Evolutionary conservation across 2,329 filamentous ascomycete species (phyloP), one percentile per base, ranked within the genome.

Genomic region (Zymoseptoria crescenta): DNA sequence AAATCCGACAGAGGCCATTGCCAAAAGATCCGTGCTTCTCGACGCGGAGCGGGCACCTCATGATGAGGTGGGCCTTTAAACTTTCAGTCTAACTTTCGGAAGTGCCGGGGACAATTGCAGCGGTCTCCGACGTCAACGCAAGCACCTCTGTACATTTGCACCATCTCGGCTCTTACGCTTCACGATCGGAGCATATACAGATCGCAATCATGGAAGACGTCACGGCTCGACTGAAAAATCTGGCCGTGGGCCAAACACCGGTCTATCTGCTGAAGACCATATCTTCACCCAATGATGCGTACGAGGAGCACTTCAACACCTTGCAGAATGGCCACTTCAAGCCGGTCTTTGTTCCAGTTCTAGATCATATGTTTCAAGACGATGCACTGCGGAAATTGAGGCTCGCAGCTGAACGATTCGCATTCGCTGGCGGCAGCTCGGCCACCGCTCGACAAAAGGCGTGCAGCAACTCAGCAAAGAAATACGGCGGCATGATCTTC

Each of bases 401-500:
- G 29, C 68, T 73, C 2, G 69, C 85, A 16, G 78, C 92, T 21
- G 68, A 71, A 61, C 68, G 68, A 49, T 74, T 75, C 51, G 75
- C 73, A 27, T 76, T 80, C 60, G 69, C 68, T 3, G 65, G 66
- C 2, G 63, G 68, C 30, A 68, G 66, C 28, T 60, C 63, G 55
- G 68, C 65, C 49, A 67, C 67, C 28, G 62, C 56, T 4, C 64
- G 66, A 21, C 62, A 69, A n/a, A 66, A 63, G 59, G 70, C 69
- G 6, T 70, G 68, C 16, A 62, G 70, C 61, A 70, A 72, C 57
- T 69, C 67, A 7, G 69, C 68, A 13, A 72, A 73, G 56, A 70
- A 75, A 13, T 93, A 89, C 68, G 88, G 88, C 4, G 89, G 88
- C n/a, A 75, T 93, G 59, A 86, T 94, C 54, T 93, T 94, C 70